Evolutionary conservation across 805 yeast species (phyloP).

Genomic region (Candida tammaniensis): DNA sequence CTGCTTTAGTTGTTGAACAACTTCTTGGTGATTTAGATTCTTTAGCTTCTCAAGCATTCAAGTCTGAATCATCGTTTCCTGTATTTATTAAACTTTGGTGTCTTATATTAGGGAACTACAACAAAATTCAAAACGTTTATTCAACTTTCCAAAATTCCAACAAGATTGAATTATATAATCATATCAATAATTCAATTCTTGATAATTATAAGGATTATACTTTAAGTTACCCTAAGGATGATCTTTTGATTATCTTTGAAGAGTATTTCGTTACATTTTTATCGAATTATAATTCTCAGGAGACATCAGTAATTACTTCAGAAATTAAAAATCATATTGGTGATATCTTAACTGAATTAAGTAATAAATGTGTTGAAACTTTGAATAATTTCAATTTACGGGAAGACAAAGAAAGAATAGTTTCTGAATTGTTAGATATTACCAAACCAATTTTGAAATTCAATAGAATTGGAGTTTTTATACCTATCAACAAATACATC

Average conservation of each 20-base stretch:
- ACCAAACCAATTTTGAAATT: no score
- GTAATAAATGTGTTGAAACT: not conserved
- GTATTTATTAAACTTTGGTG: constrained; percentile 10
- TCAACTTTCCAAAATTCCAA: constrained; percentile 5
- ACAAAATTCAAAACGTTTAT: constrained; percentile 1
- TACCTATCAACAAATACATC: constrained; percentile 5
- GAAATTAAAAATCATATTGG: constrained; percentile 2
- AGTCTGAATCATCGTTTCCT: not conserved
- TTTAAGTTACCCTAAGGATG: not conserved
- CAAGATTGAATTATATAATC: constrained; percentile 1
- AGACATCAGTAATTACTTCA: constrained; percentile 1
- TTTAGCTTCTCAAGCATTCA: not conserved
- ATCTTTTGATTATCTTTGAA: not conserved
- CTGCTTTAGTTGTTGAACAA: not conserved
- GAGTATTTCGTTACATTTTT: constrained; percentile 3
- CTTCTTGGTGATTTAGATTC: constrained; percentile 2
- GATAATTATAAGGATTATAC: not conserved
- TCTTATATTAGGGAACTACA: constrained; percentile 4
- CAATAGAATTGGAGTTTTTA: constrained; percentile 13
- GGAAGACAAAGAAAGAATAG: not conserved
- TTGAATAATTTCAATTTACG: not conserved
- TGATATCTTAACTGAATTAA: not conserved
- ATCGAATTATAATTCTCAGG: not conserved
- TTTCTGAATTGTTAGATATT: no score
- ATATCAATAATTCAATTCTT: constrained; percentile 1